Conservation (phyloP, 2,329 filamentous ascomycete genomes). For the Colletotrichum siamense region DNA sequence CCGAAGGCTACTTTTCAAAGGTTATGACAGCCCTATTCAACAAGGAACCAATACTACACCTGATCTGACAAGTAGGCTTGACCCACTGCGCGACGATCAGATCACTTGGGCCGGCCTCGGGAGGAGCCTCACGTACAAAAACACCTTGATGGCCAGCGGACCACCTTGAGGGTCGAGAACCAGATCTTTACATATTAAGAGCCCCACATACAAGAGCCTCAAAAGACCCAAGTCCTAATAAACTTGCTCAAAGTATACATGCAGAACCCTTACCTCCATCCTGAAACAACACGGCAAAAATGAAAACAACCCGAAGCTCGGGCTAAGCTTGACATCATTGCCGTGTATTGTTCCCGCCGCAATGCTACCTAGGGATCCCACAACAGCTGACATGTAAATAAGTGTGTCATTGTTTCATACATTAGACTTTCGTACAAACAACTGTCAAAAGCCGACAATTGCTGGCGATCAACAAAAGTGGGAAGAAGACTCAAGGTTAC, state of each 20-base stretch:
- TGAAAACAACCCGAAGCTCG: neutral
- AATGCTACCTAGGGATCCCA: neutral
- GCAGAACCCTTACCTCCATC: neutral
- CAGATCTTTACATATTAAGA: neutral
- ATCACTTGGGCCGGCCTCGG: neutral
- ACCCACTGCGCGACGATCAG: neutral
- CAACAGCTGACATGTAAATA: neutral
- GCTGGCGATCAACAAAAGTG: neutral
- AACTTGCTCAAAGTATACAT: neutral
- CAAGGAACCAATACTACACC: neutral
- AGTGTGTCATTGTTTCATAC: neutral
- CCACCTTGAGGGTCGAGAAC: neutral
- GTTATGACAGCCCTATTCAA: neutral
- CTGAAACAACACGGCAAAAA: neutral
- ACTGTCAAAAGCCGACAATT: neutral
- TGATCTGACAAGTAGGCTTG: neutral
- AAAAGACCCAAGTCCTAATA: neutral
- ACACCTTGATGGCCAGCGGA: neutral
- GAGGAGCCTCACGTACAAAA: neutral
- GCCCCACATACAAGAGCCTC: neutral
- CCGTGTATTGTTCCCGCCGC: neutral
- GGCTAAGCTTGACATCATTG: neutral
- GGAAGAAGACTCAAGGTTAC: neutral
- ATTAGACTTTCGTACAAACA: neutral
- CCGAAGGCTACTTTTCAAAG: neutral